Evolutionary conservation across 129 eudicot species (phyloP).

Genomic region (Flaveria brownii): DNA sequence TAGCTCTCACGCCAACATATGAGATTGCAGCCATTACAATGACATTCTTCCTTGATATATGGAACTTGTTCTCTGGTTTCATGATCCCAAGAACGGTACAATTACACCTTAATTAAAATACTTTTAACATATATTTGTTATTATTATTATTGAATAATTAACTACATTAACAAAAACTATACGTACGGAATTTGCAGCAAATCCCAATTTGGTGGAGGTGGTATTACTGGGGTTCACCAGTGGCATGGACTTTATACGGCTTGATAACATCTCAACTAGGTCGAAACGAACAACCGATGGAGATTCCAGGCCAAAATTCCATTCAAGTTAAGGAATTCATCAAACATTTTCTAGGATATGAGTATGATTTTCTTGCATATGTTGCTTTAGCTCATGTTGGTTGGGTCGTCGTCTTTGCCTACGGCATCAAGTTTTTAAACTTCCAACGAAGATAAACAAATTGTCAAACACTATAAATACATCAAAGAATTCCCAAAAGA

Average conservation of each 20-base stretch:
- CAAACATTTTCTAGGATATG: conserved; percentile 47
- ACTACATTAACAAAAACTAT: too few species aligned
- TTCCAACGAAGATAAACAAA: conserved; percentile 54
- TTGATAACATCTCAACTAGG: conserved; percentile 55
- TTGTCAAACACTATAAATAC: too few species aligned
- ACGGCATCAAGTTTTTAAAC: conserved; percentile 56
- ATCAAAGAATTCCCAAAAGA: too few species aligned
- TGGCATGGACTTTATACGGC: conserved; percentile 58
- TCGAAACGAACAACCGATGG: conserved; percentile 16
- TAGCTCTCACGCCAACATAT: conserved; percentile 59
- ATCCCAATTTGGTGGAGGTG: conserved; percentile 68
- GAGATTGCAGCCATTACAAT: conserved; percentile 62
- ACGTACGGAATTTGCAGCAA: conserved; percentile 40
- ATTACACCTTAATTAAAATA: not conserved
- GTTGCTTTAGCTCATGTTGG: conserved; percentile 56
- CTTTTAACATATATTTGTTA: too few species aligned
- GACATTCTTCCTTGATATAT: conserved; percentile 62
- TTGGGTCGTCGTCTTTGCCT: conserved; percentile 54
- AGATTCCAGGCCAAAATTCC: conserved; percentile 33
- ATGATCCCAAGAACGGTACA: conserved; percentile 54
- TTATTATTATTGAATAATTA: too few species aligned
- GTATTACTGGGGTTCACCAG: conserved; percentile 64
- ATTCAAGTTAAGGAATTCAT: conserved; percentile 41
- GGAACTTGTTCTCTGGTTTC: conserved; percentile 72
- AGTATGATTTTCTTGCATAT: conserved; percentile 47